Percentiles rank a stretch among this genome's conserved stretches.
Evolutionary conservation across 23 red algal genomes (phyloP).

Genomic region (Cyanidioschyzon merolae): DNA sequence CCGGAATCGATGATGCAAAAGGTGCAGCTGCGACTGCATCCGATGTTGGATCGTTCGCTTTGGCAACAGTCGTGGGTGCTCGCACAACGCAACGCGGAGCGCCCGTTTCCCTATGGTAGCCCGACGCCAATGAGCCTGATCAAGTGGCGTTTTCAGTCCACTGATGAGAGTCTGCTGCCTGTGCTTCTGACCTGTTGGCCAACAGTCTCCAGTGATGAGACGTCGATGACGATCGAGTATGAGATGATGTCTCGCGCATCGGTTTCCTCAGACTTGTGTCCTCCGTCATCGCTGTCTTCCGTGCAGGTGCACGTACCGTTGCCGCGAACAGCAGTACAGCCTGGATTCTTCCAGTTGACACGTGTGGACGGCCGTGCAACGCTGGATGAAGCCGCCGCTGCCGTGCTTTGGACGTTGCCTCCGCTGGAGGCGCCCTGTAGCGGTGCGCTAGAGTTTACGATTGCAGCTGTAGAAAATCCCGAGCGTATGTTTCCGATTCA

Average conservation of each 20-base stretch:
- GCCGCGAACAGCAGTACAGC: not conserved
- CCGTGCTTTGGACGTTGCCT: not conserved
- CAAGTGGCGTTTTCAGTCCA: slow-evolving; percentile 66
- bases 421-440: not conserved
- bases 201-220: slow-evolving; percentile 54
- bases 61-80: slow-evolving; percentile 42
- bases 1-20: slow-evolving; percentile 37
- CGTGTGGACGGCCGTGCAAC: not conserved
- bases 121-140: slow-evolving; percentile 73
- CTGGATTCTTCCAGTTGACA: not conserved
- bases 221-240: slow-evolving; percentile 86
- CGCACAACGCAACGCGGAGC: slow-evolving; percentile 55
- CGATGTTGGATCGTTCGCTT: slow-evolving; percentile 76
- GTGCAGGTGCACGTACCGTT: slow-evolving; percentile 79
- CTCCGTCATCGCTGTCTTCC: slow-evolving; percentile 36
- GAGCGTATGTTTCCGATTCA: not conserved
- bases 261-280: not conserved
- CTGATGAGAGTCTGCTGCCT: slow-evolving; percentile 71
- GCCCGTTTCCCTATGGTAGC: slow-evolving; percentile 68
- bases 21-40: slow-evolving; percentile 77
- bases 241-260: slow-evolving; percentile 31
- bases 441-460: not conserved
- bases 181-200: slow-evolving; percentile 95
- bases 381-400: not conserved
- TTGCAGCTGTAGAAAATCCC: not conserved